phyloP scores from a whole-genome alignment of 371 early-diverging fungal genomes.

The Mucor lusitanicus region DNA sequence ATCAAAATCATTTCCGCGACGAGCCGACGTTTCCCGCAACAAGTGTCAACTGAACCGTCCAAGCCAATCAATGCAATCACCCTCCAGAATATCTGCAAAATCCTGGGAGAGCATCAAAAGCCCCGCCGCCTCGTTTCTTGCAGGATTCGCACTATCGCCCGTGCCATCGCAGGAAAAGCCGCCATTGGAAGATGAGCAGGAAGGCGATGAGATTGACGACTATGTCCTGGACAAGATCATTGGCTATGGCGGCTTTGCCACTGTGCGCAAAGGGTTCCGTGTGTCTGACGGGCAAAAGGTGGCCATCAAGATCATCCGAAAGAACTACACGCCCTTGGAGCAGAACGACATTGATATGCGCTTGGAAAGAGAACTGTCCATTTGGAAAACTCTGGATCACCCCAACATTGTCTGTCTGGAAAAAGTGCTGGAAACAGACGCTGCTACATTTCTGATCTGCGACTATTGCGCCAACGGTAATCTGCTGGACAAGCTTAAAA shows the following conservation, averaged over 20 bases:
- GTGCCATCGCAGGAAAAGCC: constrained; percentile 14
- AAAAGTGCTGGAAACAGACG: constrained; percentile 64
- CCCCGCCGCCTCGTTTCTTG: constrained; percentile 62
- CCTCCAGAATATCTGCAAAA: constrained; percentile 33
- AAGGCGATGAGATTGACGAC: constrained; percentile 71
- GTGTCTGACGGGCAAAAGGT: constrained; percentile 36
- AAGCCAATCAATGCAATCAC: constrained; percentile 6
- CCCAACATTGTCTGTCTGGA: constrained; percentile 63
- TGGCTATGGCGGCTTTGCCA: constrained; percentile 65
- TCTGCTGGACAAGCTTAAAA: constrained; percentile 45
- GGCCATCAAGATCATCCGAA: constrained; percentile 55
- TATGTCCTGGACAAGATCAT: constrained; percentile 58
- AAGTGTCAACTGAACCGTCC: constrained; percentile 26
- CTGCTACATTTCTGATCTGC: constrained; percentile 65
- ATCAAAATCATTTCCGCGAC: constrained; percentile 10
- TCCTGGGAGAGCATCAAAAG: constrained; percentile 54
- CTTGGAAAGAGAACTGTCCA: constrained; percentile 55
- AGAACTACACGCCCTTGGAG: constrained; percentile 8
- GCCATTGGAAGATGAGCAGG: constrained; percentile 36
- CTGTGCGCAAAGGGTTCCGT: constrained; percentile 61
- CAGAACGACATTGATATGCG: constrained; percentile 6
- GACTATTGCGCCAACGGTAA: constrained; percentile 65
- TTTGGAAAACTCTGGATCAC: constrained; percentile 71
- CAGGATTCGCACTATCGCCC: constrained; percentile 45
- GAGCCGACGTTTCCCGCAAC: constrained; percentile 13